Evolutionary conservation across 2,329 filamentous ascomycete genomes (phyloP).

Genomic region (Sphaceloma murrayae): DNA sequence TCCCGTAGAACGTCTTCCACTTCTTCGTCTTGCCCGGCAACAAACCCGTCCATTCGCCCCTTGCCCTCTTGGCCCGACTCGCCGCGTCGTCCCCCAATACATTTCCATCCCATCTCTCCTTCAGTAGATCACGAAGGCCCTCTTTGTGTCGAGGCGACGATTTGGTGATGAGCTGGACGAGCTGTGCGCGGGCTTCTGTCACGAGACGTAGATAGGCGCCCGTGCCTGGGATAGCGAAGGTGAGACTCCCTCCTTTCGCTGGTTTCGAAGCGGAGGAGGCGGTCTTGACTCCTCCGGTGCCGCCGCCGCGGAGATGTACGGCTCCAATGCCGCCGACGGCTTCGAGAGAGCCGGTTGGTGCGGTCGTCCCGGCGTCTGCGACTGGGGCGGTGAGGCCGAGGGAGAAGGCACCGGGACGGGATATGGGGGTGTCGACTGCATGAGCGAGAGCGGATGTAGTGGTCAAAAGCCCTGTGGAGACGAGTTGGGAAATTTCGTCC

Average conservation of each 20-base stretch:
- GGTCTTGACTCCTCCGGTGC: constrained; percentile 29
- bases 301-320: constrained; percentile 54
- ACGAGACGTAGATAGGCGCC: constrained; percentile 59
- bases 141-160: constrained; percentile 50
- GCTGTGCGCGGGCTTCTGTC: constrained; percentile 50
- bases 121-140: constrained; percentile 51
- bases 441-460: constrained; percentile 39
- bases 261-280: constrained; percentile 11
- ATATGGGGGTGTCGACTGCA: constrained; percentile 34
- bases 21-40: constrained; percentile 54
- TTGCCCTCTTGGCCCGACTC: constrained; percentile 40
- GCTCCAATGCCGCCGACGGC: constrained; percentile 61
- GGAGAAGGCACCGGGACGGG: constrained; percentile 33
- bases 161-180: constrained; percentile 50
- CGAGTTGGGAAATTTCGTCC: constrained; percentile 47
- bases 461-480: constrained; percentile 55
- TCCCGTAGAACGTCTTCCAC: constrained; percentile 61
- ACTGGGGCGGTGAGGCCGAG: constrained; percentile 49
- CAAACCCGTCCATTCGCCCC: constrained; percentile 49
- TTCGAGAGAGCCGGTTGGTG: constrained; percentile 57
- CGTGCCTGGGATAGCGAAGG: constrained; percentile 56
- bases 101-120: constrained; percentile 63
- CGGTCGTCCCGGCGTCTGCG: constrained; percentile 50
- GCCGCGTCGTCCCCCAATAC: constrained; percentile 39
- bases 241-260: constrained; percentile 27